Percentiles rank a stretch among this genome's conserved stretches.
phyloP scores from a whole-genome alignment of 305 asterid genomes.

The Fraxinus latifolia region DNA sequence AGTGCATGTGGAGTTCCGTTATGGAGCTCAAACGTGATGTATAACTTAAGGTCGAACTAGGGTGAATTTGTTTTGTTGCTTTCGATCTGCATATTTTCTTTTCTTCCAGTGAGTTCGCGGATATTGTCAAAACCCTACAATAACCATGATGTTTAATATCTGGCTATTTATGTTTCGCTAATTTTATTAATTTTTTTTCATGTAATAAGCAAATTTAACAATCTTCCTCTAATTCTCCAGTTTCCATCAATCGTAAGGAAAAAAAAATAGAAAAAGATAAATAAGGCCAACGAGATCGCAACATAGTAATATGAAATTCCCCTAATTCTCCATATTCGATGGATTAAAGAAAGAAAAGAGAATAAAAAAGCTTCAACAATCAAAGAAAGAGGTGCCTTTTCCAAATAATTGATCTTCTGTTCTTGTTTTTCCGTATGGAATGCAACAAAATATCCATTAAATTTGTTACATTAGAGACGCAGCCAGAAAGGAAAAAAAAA shows the following conservation, averaged over 20 bases:
- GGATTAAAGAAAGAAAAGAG: neutral
- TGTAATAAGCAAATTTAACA: neutral
- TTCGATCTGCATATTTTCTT: neutral
- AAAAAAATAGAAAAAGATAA: neutral
- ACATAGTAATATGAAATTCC: neutral
- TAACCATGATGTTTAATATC: neutral
- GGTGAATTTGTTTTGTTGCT: neutral
- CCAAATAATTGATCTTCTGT: neutral
- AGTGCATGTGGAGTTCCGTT: neutral
- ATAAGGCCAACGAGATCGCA: neutral
- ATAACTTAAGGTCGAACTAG: neutral
- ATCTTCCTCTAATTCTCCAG: neutral
- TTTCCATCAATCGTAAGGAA: neutral
- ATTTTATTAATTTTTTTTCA: neutral
- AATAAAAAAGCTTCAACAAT: neutral
- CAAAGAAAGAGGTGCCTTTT: neutral
- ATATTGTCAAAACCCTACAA: neutral
- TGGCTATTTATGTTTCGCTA: neutral
- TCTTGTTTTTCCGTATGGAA: neutral
- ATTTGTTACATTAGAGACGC: neutral
- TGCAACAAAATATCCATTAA: neutral
- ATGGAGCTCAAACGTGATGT: neutral
- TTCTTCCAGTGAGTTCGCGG: neutral
- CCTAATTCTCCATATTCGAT: neutral
- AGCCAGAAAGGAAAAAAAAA: neutral